Conservation (phyloP, 306 rosid genomes). For the Trichosanthes cucumerina region DNA sequence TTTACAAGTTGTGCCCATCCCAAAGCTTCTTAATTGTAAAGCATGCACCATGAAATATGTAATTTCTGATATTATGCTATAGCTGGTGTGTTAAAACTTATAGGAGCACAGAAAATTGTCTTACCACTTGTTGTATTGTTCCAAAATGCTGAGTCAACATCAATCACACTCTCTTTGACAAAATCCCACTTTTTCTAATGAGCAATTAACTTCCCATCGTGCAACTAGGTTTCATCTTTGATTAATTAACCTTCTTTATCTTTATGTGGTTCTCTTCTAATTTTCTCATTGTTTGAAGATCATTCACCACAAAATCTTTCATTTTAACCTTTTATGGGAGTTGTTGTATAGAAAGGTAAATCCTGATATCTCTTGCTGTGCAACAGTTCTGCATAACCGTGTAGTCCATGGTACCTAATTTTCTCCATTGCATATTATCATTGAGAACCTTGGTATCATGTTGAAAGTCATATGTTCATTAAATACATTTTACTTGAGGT, state of each 20-base stretch:
- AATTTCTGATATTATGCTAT: background rate
- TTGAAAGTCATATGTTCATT: background rate
- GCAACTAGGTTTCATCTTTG: background rate
- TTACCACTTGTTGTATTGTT: background rate
- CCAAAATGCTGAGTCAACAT: background rate
- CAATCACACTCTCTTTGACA: background rate
- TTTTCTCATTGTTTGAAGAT: background rate
- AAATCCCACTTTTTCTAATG: background rate
- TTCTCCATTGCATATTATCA: background rate
- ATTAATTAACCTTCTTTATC: background rate
- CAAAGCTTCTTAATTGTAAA: background rate
- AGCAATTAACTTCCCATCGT: background rate
- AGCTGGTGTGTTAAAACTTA: background rate
- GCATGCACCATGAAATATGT: background rate
- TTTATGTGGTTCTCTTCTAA: background rate
- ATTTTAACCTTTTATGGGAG: background rate
- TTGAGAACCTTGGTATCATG: background rate
- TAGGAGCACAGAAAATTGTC: background rate
- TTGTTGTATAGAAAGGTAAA: background rate
- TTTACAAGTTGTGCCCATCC: background rate
- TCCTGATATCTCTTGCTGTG: background rate
- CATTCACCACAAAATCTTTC: background rate
- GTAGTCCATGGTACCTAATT: background rate
- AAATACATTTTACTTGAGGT: background rate
- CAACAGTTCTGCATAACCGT: background rate